phyloP scores from a whole-genome alignment of 257 asterid genomes.

The Leonotis leonurus region DNA sequence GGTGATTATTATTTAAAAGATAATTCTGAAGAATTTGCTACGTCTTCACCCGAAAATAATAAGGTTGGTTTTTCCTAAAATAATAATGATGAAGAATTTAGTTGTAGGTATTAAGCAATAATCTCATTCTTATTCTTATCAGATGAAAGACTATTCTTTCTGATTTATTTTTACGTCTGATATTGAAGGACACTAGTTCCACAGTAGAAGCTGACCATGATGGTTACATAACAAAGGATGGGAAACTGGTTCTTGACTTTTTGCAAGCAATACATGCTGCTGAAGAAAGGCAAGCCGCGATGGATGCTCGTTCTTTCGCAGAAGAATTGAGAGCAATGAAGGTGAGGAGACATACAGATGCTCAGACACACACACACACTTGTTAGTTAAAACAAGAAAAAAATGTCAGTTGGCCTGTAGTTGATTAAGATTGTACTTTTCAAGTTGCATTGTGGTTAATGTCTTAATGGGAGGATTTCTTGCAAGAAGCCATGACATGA shows the following conservation, averaged over 20 bases:
- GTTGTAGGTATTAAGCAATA: slow-evolving; percentile 6
- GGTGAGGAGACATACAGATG: slow-evolving; percentile 29
- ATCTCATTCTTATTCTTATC: background rate
- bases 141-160: background rate
- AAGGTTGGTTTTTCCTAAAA: slow-evolving; percentile 33
- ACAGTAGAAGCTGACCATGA: slow-evolving; percentile 41
- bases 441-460: background rate
- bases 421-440: background rate
- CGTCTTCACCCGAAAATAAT: slow-evolving; percentile 34
- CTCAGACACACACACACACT: background rate
- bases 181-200: slow-evolving; percentile 46
- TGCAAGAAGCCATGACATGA: slow-evolving; percentile 5
- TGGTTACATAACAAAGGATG: slow-evolving; percentile 70
- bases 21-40: slow-evolving; percentile 26
- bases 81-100: background rate
- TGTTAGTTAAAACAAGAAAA: slow-evolving; percentile 10
- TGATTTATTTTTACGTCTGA: slow-evolving; percentile 11
- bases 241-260: slow-evolving; percentile 83
- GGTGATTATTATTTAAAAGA: slow-evolving; percentile 60
- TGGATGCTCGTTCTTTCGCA: slow-evolving; percentile 55
- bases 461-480: background rate
- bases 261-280: slow-evolving; percentile 96
- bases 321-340: slow-evolving; percentile 70
- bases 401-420: background rate
- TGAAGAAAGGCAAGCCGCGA: slow-evolving; percentile 86